Evolutionary conservation across 1,284 basidiomycete species (phyloP).

Genomic region (Naganishia liquefaciens): DNA sequence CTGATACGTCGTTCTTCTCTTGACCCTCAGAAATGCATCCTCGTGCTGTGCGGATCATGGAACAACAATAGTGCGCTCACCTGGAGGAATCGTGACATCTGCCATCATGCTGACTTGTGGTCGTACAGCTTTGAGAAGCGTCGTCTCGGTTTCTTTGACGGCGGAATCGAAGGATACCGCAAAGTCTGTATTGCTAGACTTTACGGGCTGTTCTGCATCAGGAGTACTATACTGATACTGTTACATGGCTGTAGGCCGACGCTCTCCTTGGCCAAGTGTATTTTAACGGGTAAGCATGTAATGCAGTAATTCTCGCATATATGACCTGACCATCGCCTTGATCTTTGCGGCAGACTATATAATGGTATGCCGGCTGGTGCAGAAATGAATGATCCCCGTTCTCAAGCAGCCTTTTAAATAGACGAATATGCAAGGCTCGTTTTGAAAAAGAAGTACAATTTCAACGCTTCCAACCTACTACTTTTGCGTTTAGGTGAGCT

Average conservation of each 20-base stretch:
- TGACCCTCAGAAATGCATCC: constrained; percentile 31
- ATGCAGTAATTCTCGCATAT: not conserved
- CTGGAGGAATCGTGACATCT: not conserved
- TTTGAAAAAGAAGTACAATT: constrained; percentile 35
- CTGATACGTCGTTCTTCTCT: not conserved
- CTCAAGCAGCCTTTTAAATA: not conserved
- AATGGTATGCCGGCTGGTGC: constrained; percentile 25
- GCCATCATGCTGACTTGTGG: not conserved
- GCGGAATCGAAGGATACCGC: constrained; percentile 31
- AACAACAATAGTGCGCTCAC: constrained; percentile 48
- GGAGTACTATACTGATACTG: not conserved
- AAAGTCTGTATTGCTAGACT: constrained; percentile 19
- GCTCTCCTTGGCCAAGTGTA: constrained; percentile 32
- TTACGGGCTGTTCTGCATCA: not conserved
- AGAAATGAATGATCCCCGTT: not conserved
- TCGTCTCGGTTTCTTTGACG: constrained; percentile 34
- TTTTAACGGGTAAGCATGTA: constrained; percentile 27
- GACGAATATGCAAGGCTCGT: constrained; percentile 5
- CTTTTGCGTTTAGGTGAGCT: constrained; percentile 31
- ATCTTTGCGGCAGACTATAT: constrained; percentile 21
- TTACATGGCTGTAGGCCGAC: constrained; percentile 15
- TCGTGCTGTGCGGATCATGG: constrained; percentile 40
- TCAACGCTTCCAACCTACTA: constrained; percentile 29
- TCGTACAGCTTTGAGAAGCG: constrained; percentile 31
- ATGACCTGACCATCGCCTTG: not conserved